Conservation (phyloP, 2,329 filamentous ascomycete genomes). For the Fulvia fulva region DNA sequence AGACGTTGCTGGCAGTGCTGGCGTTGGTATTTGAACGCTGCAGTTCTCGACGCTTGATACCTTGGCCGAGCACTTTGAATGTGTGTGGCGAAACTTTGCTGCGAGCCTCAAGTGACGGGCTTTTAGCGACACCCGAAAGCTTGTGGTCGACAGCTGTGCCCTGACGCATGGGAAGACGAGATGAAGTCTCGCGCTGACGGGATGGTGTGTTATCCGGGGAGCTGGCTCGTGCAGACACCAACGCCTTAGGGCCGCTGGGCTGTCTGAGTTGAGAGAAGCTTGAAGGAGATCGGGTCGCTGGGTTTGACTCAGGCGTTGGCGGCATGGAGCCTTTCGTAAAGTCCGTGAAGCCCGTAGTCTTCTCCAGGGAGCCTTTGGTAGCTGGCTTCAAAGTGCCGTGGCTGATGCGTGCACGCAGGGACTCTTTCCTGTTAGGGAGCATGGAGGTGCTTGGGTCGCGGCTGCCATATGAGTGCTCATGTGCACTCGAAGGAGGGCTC, state of each 20-base stretch:
- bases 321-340: background rate
- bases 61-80: conserved; percentile 27
- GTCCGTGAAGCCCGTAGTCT: background rate
- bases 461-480: background rate
- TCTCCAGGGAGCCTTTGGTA: background rate
- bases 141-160: conserved; percentile 25
- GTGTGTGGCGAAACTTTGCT: conserved; percentile 16
- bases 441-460: background rate
- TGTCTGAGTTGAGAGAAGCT: conserved; percentile 27
- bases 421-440: background rate
- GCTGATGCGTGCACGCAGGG: background rate
- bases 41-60: conserved; percentile 23
- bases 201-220: background rate
- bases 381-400: background rate
- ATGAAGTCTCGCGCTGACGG: conserved; percentile 18
- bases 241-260: conserved; percentile 7
- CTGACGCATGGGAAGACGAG: conserved; percentile 29
- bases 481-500: too few species aligned
- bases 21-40: conserved; percentile 17
- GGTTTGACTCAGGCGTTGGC: conserved; percentile 11
- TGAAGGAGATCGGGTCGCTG: conserved; percentile 23
- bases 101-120: conserved; percentile 10
- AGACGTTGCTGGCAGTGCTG: conserved; percentile 14
- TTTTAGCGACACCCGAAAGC: conserved; percentile 5
- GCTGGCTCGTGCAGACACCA: conserved; percentile 1